phyloP scores from a whole-genome alignment of 1,139 yeast species.

The Magnusiomyces ingens region DNA sequence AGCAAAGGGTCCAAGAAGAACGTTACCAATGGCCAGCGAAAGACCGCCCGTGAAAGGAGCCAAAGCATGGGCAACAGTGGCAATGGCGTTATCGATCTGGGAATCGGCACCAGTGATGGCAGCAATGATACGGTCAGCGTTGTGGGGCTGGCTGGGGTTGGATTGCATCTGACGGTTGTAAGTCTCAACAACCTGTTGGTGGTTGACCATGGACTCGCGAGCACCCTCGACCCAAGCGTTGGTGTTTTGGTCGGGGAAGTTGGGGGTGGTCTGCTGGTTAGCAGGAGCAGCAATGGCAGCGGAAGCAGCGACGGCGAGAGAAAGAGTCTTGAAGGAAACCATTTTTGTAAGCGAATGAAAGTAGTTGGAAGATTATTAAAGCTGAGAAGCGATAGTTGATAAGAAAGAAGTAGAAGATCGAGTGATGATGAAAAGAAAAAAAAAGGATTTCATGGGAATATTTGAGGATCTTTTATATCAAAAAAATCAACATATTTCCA shows the following conservation, averaged over 20 bases:
- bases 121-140: conserved; percentile 18
- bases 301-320: conserved; percentile 4
- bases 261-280: not conserved
- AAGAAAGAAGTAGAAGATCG: not conserved
- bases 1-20: conserved; percentile 28
- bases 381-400: not conserved
- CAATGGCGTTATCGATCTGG: conserved; percentile 25
- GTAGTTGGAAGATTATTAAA: not conserved
- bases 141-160: conserved; percentile 17
- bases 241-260: not conserved
- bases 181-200: conserved; percentile 20
- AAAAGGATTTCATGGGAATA: not conserved
- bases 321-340: conserved; percentile 5
- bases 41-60: conserved; percentile 24
- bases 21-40: conserved; percentile 23
- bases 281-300: not conserved
- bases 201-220: conserved; percentile 18
- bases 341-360: conserved; percentile 1
- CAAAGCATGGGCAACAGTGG: conserved; percentile 22
- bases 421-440: not conserved
- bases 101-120: conserved; percentile 24
- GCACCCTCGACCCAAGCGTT: conserved; percentile 10
- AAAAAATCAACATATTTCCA: too few relatives aligned
- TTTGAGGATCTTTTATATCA: not conserved
- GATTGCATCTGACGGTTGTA: conserved; percentile 15